These are phyloP conservation scores for Neurospora sp. DNA, from an alignment of 2,329 filamentous ascomycete genomes.

Conservation along the genomic window DNA sequence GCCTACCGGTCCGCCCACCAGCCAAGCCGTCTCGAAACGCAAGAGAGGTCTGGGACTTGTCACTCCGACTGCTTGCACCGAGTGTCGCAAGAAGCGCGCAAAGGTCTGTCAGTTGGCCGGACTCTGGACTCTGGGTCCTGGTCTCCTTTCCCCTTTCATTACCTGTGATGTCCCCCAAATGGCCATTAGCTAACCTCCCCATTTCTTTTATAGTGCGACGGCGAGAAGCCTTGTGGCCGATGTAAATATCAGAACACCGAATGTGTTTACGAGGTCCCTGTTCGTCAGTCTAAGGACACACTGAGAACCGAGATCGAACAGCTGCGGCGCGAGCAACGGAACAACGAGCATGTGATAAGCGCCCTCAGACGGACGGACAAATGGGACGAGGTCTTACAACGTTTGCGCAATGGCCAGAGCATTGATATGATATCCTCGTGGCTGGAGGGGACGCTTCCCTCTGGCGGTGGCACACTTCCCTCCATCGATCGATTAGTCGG, in stretches of 20 bases:
- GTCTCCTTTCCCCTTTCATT: neutral
- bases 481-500: slow-evolving; percentile 23
- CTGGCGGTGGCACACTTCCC: slow-evolving; percentile 20
- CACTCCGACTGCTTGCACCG: slow-evolving; percentile 50
- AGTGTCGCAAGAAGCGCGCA: slow-evolving; percentile 52
- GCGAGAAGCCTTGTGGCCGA: slow-evolving; percentile 43
- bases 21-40: slow-evolving; percentile 33
- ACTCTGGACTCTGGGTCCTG: neutral
- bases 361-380: slow-evolving; percentile 41
- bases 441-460: slow-evolving; percentile 29
- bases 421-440: slow-evolving; percentile 47
- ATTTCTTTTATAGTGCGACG: slow-evolving; percentile 41
- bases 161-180: neutral
- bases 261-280: slow-evolving; percentile 51
- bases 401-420: slow-evolving; percentile 42
- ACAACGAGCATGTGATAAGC: slow-evolving; percentile 44
- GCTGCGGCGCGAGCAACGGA: slow-evolving; percentile 43
- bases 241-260: slow-evolving; percentile 45
- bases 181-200: neutral
- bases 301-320: slow-evolving; percentile 50
- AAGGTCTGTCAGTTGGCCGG: slow-evolving; percentile 33
- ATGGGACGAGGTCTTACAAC: slow-evolving; percentile 44
- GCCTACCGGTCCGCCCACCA: slow-evolving; percentile 13
- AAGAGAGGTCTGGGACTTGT: slow-evolving; percentile 45
- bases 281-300: slow-evolving; percentile 54